Conservation (phyloP, 2,329 filamentous ascomycete genomes). For the Colletotrichum neosansevieriae region DNA sequence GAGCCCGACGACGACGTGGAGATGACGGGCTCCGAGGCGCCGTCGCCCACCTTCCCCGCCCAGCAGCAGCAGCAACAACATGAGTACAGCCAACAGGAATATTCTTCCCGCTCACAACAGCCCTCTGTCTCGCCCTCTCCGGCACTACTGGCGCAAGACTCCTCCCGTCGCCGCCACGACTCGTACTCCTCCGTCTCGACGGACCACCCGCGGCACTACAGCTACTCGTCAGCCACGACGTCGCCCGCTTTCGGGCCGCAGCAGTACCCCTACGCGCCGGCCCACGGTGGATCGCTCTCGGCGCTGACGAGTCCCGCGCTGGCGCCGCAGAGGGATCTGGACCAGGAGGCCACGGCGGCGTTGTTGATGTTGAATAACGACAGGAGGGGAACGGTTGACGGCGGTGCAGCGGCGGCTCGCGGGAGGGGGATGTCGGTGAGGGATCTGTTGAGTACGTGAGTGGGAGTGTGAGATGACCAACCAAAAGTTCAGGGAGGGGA, state of each 20-base stretch:
- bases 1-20: slow-evolving; percentile 66
- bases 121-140: slow-evolving; percentile 69
- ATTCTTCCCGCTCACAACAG: slow-evolving; percentile 50
- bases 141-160: slow-evolving; percentile 60
- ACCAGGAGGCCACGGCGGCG: slow-evolving; percentile 87
- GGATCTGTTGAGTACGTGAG: slow-evolving; percentile 65
- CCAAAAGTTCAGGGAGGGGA: background rate
- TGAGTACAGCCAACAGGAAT: background rate
- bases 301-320: slow-evolving; percentile 70
- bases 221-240: slow-evolving; percentile 62
- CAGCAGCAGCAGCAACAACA: slow-evolving; percentile 39
- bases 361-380: slow-evolving; percentile 89
- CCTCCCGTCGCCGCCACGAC: slow-evolving; percentile 57
- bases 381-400: slow-evolving; percentile 63
- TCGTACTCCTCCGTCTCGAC: slow-evolving; percentile 66
- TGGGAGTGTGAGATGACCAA: background rate
- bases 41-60: slow-evolving; percentile 60
- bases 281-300: slow-evolving; percentile 57
- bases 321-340: slow-evolving; percentile 65
- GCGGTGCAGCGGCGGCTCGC: slow-evolving; percentile 49
- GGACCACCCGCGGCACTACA: slow-evolving; percentile 61
- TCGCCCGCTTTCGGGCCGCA: slow-evolving; percentile 71
- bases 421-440: slow-evolving; percentile 65
- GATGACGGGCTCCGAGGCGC: slow-evolving; percentile 65
- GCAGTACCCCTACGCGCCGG: slow-evolving; percentile 52